Evolutionary conservation across 2,329 filamentous ascomycete species (phyloP), one percentile per base, ranked within the genome.

Genomic region (Botrytis fabae): DNA sequence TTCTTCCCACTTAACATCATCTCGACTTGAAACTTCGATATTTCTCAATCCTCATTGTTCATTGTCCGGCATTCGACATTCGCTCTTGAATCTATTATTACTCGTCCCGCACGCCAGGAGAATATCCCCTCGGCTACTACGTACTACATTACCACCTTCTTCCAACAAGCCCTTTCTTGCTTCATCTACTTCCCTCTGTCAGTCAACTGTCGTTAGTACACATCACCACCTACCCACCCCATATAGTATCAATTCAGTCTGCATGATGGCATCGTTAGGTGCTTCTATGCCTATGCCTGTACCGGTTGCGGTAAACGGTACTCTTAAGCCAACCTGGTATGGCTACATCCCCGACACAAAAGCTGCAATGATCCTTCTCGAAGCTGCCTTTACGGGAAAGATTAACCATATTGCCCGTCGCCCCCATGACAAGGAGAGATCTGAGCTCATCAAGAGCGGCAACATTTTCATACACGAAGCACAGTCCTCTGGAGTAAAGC

Each of bases 381-480:
- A 97, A 81, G 92, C 90, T 14, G 93, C 92, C 78, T 85, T 97
- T 25, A 86, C 85, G 51, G 93, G 93, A 18, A 84, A 86, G 32
- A 84, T 95, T 14, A 87, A 87, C 66, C 94, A 96, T 81, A 92
- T 96, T 32, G 90, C 93, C 28, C 91, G 95, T 68, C 88, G 95
- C 70, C 95, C 95, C 1, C 93, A 97, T 81, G 95, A 97, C 79
- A 88, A 93, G 69, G 95, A 97, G 82, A 88, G 94, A 69, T 85
- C 86, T 38, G 86, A 89, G 32, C 88, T 97, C 69, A 96, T 97
- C 80, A 88, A 88, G 77, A 97, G 93, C 77, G 95, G 95, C 51
- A 92, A 92, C 77, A 89, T 97, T 64, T 96, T 97, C 82, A 93
- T 97, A 76, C 98, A 97, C 81, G 94, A 97, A 79, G 94, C 97